These are phyloP conservation scores for Sporodiniella umbellata DNA, from an alignment of 371 early-diverging fungal species.

Conservation along the genomic window DNA sequence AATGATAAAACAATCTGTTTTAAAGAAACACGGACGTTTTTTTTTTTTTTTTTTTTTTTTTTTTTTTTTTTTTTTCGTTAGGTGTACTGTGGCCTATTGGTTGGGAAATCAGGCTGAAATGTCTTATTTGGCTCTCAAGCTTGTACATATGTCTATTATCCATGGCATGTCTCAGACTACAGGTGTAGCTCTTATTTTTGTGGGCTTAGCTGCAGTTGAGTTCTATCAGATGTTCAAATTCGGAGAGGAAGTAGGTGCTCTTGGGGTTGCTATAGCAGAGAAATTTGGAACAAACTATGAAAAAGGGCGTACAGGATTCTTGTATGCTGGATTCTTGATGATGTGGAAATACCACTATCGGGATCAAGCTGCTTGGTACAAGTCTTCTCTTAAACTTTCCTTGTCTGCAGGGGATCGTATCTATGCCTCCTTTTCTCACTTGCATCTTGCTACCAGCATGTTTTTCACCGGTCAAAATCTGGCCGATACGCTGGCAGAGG, in stretches of 20 bases:
- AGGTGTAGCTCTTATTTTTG: slow-evolving; percentile 28
- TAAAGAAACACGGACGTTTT: too few species aligned
- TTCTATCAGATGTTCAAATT: slow-evolving; percentile 18
- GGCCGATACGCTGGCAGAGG: slow-evolving; percentile 22
- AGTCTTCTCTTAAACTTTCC: slow-evolving; percentile 9
- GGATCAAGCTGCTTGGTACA: slow-evolving; percentile 19
- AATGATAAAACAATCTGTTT: too few species aligned
- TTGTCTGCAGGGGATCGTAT: slow-evolving; percentile 44
- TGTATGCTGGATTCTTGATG: slow-evolving; percentile 30
- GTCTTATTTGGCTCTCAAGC: slow-evolving; percentile 32
- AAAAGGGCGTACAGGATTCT: slow-evolving; percentile 32
- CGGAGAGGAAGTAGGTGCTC: slow-evolving; percentile 34
- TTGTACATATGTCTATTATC: slow-evolving; percentile 26
- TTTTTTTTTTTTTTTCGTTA: background rate
- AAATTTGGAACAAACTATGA: slow-evolving; percentile 28
- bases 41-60: background rate
- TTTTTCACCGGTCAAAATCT: slow-evolving; percentile 25
- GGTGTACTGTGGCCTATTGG: slow-evolving; percentile 38
- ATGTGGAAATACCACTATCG: slow-evolving; percentile 35
- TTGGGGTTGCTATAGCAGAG: slow-evolving; percentile 27
- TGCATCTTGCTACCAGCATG: slow-evolving; percentile 26
- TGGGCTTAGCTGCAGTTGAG: slow-evolving; percentile 28
- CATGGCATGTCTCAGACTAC: slow-evolving; percentile 22
- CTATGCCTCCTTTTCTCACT: slow-evolving; percentile 30
- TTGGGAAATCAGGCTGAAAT: slow-evolving; percentile 30